A percentile compares a stretch with the other conserved stretches of the same genome.
phyloP scores from a whole-genome alignment of 257 asterid species.

The Jasminum sambac region DNA sequence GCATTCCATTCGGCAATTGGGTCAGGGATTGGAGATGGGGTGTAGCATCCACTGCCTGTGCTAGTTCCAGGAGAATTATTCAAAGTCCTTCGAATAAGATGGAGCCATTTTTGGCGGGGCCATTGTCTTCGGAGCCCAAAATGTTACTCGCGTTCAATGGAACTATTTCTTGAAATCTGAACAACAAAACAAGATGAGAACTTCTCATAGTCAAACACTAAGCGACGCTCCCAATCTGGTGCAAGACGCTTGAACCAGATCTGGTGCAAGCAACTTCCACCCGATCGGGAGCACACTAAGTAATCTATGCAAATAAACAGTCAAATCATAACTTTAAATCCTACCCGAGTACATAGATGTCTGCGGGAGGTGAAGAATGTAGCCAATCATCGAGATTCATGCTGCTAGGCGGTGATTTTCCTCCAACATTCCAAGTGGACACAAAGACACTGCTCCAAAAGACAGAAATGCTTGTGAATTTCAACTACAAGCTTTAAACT shows the following conservation, averaged over 20 bases:
- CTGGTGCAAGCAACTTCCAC: too few relatives aligned
- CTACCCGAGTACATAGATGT: slow-evolving; percentile 97
- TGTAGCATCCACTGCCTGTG: slow-evolving; percentile 62
- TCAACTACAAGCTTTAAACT: slow-evolving; percentile 3
- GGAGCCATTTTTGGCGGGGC: slow-evolving; percentile 95
- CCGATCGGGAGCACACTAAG: too few relatives aligned
- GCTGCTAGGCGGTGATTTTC: slow-evolving; percentile 76
- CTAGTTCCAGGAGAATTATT: slow-evolving; percentile 64
- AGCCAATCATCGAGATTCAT: slow-evolving; percentile 93
- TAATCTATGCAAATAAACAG: neutral
- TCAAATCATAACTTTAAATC: slow-evolving; percentile 11
- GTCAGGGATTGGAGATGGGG: slow-evolving; percentile 89
- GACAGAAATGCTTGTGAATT: neutral
- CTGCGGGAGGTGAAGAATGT: slow-evolving; percentile 96
- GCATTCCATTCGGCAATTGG: slow-evolving; percentile 92
- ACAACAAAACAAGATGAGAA: slow-evolving; percentile 2
- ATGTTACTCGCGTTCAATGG: slow-evolving; percentile 96
- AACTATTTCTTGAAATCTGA: slow-evolving; percentile 95
- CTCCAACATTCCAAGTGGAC: slow-evolving; percentile 98
- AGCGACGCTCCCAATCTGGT: neutral
- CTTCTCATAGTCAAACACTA: slow-evolving; percentile 8
- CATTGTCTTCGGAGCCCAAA: slow-evolving; percentile 96
- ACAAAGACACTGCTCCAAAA: slow-evolving; percentile 64
- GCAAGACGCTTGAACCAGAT: too few relatives aligned
- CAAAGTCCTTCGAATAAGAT: slow-evolving; percentile 72